These are phyloP conservation scores for Allantophomopsis lycopodina DNA, from an alignment of 2,329 filamentous ascomycete genomes.

Conservation along the genomic window DNA sequence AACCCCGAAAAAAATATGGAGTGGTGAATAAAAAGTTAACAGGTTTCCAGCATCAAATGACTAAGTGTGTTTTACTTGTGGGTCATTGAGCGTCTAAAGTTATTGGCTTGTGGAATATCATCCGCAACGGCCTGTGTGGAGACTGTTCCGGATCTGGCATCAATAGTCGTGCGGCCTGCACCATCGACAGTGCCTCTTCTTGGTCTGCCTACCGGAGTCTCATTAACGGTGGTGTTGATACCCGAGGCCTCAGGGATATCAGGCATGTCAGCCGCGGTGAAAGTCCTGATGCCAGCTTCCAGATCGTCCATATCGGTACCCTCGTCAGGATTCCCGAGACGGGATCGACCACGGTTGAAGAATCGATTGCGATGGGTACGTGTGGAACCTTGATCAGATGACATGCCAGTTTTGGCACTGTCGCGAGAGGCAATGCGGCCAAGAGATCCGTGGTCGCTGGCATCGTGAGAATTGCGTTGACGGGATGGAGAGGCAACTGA, in stretches of 20 bases:
- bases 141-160: conserved; percentile 17
- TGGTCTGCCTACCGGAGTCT: neutral
- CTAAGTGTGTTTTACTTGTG: no score
- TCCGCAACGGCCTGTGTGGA: conserved; percentile 17
- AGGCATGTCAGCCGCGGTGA: conserved; percentile 21
- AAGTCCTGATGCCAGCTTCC: conserved; percentile 6
- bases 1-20: no score
- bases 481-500: conserved; percentile 17
- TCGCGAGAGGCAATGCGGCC: conserved; percentile 8
- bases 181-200: neutral
- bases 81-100: no score
- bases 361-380: conserved; percentile 44
- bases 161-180: neutral
- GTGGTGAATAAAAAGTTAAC: no score
- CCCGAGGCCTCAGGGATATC: conserved; percentile 25
- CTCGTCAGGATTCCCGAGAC: conserved; percentile 10
- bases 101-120: conserved; percentile 1
- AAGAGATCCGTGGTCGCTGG: conserved; percentile 6
- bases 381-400: conserved; percentile 15
- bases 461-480: conserved; percentile 1
- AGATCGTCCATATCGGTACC: conserved; percentile 14
- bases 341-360: conserved; percentile 33
- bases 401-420: conserved; percentile 14
- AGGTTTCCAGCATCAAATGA: no score
- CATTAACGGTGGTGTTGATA: neutral